Evolutionary conservation across 306 rosid genomes (phyloP).

Genomic region (Canavalia gladiata): DNA sequence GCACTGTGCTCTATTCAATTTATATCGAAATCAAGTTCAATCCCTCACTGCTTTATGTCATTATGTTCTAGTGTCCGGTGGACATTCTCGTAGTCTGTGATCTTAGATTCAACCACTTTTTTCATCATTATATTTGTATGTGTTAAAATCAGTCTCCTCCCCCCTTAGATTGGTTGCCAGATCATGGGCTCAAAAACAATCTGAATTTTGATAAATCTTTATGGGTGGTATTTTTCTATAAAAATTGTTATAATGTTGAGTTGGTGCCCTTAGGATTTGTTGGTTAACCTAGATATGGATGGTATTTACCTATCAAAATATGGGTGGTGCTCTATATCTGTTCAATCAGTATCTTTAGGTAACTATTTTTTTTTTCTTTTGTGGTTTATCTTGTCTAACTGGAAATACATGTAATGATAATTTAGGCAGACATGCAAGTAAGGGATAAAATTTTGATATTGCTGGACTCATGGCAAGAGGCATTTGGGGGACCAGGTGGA

Average conservation of each 20-base stretch:
- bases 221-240: not conserved
- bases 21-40: slow-evolving; percentile 4
- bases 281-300: slow-evolving; percentile 17
- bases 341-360: slow-evolving; percentile 30
- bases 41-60: not conserved
- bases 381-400: slow-evolving; percentile 22
- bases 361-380: not conserved
- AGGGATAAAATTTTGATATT: slow-evolving; percentile 86
- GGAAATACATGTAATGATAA: slow-evolving; percentile 42
- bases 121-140: not conserved
- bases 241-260: slow-evolving; percentile 9
- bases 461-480: slow-evolving; percentile 96
- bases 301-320: not conserved
- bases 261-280: slow-evolving; percentile 13
- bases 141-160: not conserved
- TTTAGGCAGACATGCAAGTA: slow-evolving; percentile 93
- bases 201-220: not conserved
- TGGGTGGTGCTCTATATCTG: slow-evolving; percentile 8
- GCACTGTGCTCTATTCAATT: slow-evolving; percentile 20
- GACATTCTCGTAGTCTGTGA: not conserved
- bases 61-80: not conserved
- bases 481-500: slow-evolving; percentile 93
- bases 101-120: not conserved
- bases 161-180: not conserved
- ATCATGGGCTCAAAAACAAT: slow-evolving; percentile 10